Conservation (phyloP, 2,329 filamentous ascomycete genomes). For the Arachnomyces sp. region DNA sequence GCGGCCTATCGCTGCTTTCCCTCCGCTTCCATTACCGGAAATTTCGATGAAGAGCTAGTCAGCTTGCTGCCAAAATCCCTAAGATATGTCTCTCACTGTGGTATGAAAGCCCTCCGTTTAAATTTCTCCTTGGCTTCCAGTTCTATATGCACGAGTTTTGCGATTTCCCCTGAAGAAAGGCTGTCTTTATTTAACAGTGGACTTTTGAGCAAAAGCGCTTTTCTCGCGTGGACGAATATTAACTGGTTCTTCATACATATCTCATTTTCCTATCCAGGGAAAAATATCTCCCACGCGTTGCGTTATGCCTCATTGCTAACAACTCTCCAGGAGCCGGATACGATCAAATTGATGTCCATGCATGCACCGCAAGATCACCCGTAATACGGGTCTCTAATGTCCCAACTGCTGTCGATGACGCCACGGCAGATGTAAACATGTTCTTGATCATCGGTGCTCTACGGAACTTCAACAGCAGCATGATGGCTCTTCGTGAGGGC, state of each 20-base stretch:
- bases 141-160: too few species aligned
- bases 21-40: constrained; percentile 58
- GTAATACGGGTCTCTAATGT: constrained; percentile 68
- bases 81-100: constrained; percentile 33
- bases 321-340: constrained; percentile 63
- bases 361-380: constrained; percentile 56
- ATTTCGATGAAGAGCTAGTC: constrained; percentile 64
- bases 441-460: constrained; percentile 76
- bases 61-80: constrained; percentile 36
- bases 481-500: constrained; percentile 58
- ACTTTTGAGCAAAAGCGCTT: too few species aligned
- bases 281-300: neutral
- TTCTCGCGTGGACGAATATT: too few species aligned
- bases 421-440: constrained; percentile 73
- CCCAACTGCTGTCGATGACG: constrained; percentile 72
- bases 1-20: constrained; percentile 65
- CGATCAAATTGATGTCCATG: constrained; percentile 68
- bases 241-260: too few species aligned
- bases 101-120: constrained; percentile 17
- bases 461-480: constrained; percentile 61
- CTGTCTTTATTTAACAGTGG: too few species aligned
- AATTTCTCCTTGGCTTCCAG: neutral
- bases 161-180: too few species aligned
- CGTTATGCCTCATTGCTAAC: neutral
- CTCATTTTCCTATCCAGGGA: too few species aligned